These are phyloP conservation scores for Alternaria metachromatica DNA, from an alignment of 2,329 filamentous ascomycete species.

Conservation along the genomic window DNA sequence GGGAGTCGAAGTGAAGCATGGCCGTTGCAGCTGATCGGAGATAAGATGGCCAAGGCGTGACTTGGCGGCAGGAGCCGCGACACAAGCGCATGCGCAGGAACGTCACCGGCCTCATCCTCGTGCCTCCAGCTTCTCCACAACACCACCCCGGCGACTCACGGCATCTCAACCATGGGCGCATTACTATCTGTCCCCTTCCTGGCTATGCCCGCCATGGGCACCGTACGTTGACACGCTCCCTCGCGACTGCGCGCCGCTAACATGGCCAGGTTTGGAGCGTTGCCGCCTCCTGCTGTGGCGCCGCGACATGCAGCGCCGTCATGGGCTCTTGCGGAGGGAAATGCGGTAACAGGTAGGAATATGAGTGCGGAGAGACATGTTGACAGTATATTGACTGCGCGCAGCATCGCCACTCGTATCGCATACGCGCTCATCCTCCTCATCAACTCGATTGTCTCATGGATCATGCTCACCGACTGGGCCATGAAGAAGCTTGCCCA, in stretches of 20 bases:
- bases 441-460: conserved; percentile 94
- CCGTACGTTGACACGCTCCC: conserved; percentile 64
- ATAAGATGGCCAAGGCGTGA: conserved; percentile 24
- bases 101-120: conserved; percentile 24
- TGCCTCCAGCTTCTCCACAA: conserved; percentile 17
- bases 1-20: conserved; percentile 7
- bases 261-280: conserved; percentile 71
- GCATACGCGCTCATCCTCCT: conserved; percentile 94
- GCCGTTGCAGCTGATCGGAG: conserved; percentile 18
- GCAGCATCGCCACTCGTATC: conserved; percentile 92
- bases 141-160: conserved; percentile 9
- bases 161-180: conserved; percentile 74
- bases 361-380: not conserved
- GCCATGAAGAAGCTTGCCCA: conserved; percentile 94
- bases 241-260: conserved; percentile 28
- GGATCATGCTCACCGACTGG: conserved; percentile 99
- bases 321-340: conserved; percentile 90
- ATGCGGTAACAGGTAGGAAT: conserved; percentile 83
- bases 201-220: conserved; percentile 83
- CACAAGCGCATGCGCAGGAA: conserved; percentile 14
- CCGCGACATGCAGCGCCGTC: conserved; percentile 93
- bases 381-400: conserved; percentile 12
- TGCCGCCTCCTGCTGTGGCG: conserved; percentile 91
- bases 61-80: conserved; percentile 21
- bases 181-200: conserved; percentile 88